phyloP scores from a whole-genome alignment of 768 basidiomycete species.

The Trametes cinnabarina region DNA sequence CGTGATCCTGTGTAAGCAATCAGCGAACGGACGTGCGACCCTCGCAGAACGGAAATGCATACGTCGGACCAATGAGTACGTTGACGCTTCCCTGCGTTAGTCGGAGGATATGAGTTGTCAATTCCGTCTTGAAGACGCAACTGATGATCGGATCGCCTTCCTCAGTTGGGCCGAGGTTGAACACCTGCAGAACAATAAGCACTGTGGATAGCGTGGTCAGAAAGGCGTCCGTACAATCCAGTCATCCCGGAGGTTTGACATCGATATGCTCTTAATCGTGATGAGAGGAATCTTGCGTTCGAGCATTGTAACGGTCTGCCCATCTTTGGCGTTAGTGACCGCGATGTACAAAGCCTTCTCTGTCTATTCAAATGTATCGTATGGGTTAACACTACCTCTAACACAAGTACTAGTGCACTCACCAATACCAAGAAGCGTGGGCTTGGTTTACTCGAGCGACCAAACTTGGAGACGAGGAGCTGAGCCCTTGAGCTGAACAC shows the following conservation, averaged over 20 bases:
- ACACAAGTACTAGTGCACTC: constrained; percentile 26
- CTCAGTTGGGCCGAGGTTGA: constrained; percentile 78
- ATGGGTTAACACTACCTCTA: neutral
- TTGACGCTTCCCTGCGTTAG: constrained; percentile 75
- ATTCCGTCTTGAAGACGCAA: constrained; percentile 94
- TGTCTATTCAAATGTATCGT: constrained; percentile 61
- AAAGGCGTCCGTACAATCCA: constrained; percentile 80
- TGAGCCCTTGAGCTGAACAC: constrained; percentile 83
- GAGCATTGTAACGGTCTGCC: constrained; percentile 51
- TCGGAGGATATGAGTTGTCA: constrained; percentile 77
- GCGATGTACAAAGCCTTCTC: constrained; percentile 83
- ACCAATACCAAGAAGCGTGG: constrained; percentile 91
- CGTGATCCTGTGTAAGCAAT: constrained; percentile 54
- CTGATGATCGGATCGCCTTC: constrained; percentile 94
- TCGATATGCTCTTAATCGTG: constrained; percentile 80
- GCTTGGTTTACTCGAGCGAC: constrained; percentile 85
- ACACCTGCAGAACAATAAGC: constrained; percentile 56
- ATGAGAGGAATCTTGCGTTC: constrained; percentile 90
- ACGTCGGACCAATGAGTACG: constrained; percentile 77
- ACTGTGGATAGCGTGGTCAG: no score
- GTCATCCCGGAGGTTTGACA: constrained; percentile 91
- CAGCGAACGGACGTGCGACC: neutral
- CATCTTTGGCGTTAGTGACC: constrained; percentile 60
- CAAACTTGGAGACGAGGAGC: constrained; percentile 78
- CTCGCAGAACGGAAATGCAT: constrained; percentile 32